Evolutionary conservation across 805 yeast species (phyloP).

Genomic region (Metschnikowia kunwiensis): DNA sequence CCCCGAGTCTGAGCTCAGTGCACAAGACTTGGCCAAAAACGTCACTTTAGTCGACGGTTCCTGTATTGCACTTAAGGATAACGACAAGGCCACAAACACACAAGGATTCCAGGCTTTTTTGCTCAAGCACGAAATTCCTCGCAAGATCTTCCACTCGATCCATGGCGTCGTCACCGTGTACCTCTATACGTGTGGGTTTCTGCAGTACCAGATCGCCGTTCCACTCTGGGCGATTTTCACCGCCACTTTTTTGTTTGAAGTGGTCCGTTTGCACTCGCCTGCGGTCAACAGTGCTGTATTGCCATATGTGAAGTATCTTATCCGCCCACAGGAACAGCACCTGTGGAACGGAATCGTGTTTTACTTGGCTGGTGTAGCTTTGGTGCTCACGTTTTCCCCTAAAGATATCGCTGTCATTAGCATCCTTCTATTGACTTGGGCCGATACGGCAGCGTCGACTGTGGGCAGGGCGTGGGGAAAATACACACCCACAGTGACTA

Average conservation of each 20-base stretch:
- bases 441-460: constrained; percentile 96
- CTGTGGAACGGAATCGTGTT: constrained; percentile 81
- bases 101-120: constrained; percentile 36
- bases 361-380: constrained; percentile 74
- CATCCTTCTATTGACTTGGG: constrained; percentile 85
- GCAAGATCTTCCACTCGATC: constrained; percentile 84
- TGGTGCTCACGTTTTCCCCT: constrained; percentile 67
- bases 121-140: constrained; percentile 81
- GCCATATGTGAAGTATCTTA: constrained; percentile 67
- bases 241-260: constrained; percentile 59
- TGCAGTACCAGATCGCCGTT: constrained; percentile 53
- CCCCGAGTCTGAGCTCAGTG: not conserved
- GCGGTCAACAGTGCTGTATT: constrained; percentile 67
- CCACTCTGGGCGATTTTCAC: constrained; percentile 57
- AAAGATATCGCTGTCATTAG: constrained; percentile 80
- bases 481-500: constrained; percentile 71
- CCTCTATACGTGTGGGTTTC: constrained; percentile 62
- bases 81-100: not conserved
- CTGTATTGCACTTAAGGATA: constrained; percentile 5
- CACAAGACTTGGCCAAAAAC: not conserved
- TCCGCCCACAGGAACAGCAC: constrained; percentile 78
- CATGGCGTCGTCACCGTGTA: constrained; percentile 80
- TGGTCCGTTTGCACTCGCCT: constrained; percentile 58
- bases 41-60: constrained; percentile 8
- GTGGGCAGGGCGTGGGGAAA: constrained; percentile 85